phyloP scores from a whole-genome alignment of 1,284 basidiomycete species.

The Apiotrichum gamsii region DNA sequence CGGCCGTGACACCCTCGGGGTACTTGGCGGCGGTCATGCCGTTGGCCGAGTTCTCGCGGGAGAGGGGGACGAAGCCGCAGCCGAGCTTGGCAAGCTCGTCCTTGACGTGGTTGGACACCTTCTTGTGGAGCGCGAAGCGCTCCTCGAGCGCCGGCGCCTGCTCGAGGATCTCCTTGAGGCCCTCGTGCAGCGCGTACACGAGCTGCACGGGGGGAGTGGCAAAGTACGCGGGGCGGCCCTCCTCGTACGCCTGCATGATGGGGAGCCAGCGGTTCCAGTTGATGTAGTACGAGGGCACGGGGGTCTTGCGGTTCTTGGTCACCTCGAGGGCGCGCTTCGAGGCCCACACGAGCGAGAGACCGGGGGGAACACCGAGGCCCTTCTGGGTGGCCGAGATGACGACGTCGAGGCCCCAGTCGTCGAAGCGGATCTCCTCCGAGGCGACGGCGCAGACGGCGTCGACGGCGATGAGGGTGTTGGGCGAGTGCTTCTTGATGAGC shows the following conservation, averaged over 20 bases:
- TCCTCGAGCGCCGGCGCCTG: constrained; percentile 62
- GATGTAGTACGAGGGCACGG: constrained; percentile 75
- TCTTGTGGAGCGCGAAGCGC: constrained; percentile 70
- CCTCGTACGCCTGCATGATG: constrained; percentile 78
- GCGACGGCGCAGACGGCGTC: constrained; percentile 95
- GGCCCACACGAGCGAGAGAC: constrained; percentile 77
- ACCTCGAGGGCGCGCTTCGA: constrained; percentile 74
- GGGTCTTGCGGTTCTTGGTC: constrained; percentile 63
- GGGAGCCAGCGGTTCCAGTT: constrained; percentile 93
- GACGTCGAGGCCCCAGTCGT: constrained; percentile 88
- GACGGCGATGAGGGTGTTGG: constrained; percentile 78
- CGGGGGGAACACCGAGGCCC: constrained; percentile 91
- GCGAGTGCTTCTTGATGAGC: constrained; percentile 69
- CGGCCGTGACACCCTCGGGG: constrained; percentile 66
- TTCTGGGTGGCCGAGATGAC: constrained; percentile 90
- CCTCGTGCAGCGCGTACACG: constrained; percentile 80
- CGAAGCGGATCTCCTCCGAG: constrained; percentile 90
- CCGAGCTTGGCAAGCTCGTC: constrained; percentile 63
- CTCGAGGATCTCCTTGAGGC: constrained; percentile 66
- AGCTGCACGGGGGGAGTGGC: constrained; percentile 92
- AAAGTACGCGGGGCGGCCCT: constrained; percentile 62
- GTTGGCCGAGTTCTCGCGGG: constrained; percentile 66
- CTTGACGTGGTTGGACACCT: constrained; percentile 69
- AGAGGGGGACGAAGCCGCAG: constrained; percentile 61
- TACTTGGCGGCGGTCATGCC: constrained; percentile 84